Conservation (phyloP, 768 basidiomycete genomes). For the Lactarius quietus region DNA sequence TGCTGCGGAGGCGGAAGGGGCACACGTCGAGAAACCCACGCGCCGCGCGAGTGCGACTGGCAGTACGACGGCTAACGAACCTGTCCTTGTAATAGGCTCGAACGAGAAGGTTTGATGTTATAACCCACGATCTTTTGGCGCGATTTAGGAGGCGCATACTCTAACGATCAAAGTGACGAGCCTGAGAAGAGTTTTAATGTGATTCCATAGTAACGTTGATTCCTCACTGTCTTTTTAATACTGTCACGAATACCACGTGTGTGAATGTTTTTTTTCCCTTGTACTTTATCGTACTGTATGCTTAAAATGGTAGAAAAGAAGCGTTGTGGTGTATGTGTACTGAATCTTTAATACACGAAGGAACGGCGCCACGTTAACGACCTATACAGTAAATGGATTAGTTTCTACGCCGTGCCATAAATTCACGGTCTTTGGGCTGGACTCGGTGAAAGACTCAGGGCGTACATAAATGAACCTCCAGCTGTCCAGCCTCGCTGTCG, state of each 20-base stretch:
- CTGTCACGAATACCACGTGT: too few relatives aligned
- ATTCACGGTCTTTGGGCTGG: not conserved
- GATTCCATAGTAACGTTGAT: not conserved
- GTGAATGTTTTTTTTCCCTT: too few relatives aligned
- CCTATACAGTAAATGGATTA: too few relatives aligned
- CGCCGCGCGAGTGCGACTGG: conserved; percentile 10
- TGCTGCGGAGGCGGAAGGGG: conserved; percentile 36
- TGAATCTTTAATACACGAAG: too few relatives aligned
- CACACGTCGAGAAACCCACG: not conserved
- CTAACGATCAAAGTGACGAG: not conserved
- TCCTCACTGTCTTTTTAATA: not conserved
- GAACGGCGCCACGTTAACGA: too few relatives aligned
- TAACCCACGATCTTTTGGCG: not conserved
- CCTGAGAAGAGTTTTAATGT: not conserved
- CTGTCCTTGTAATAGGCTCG: not conserved
- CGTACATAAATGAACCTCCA: too few relatives aligned
- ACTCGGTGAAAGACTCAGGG: not conserved
- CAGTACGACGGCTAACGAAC: not conserved
- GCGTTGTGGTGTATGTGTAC: too few relatives aligned
- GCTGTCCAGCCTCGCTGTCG: not conserved
- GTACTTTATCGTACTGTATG: too few relatives aligned
- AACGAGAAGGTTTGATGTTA: not conserved
- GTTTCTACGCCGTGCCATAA: not conserved
- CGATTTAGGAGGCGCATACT: not conserved
- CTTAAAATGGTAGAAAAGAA: too few relatives aligned